These are phyloP conservation scores for Roridomyces roridus DNA, from an alignment of 768 basidiomycete genomes.

Conservation along the genomic window DNA sequence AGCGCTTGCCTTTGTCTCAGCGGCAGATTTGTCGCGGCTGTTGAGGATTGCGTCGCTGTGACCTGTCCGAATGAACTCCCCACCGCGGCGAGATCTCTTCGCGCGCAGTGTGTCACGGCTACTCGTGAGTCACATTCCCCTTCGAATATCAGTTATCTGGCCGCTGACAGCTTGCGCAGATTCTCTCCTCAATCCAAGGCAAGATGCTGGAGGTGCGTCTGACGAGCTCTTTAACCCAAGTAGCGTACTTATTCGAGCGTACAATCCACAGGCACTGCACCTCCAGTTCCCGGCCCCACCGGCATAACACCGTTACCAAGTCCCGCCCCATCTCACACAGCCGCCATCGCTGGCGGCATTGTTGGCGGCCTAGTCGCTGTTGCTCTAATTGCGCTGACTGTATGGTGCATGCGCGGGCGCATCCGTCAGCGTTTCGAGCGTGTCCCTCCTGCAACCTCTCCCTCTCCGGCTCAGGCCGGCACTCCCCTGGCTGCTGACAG, in stretches of 20 bases:
- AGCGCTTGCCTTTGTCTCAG: background rate
- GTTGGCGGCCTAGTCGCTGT: background rate
- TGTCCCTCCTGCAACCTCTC: background rate
- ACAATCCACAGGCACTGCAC: too few species aligned
- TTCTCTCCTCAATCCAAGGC: background rate
- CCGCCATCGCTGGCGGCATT: background rate
- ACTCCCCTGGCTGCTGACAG: background rate
- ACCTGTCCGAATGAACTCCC: background rate
- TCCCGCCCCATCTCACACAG: background rate
- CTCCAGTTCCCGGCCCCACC: too few species aligned
- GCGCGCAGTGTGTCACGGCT: background rate
- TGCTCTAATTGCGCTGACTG: background rate
- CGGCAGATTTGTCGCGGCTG: background rate
- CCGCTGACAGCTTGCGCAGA: background rate
- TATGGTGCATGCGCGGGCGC: background rate
- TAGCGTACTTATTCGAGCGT: too few species aligned
- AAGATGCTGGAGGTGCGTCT: background rate
- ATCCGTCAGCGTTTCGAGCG: background rate
- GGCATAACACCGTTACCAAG: background rate
- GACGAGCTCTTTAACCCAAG: background rate
- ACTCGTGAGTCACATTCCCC: background rate
- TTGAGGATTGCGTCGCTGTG: background rate
- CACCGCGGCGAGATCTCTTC: background rate
- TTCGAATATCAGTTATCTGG: too few species aligned
- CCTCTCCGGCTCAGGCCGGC: background rate